Evolutionary conservation across 2,329 filamentous ascomycete species (phyloP).

Genomic region (Dryadomyces quercus-mongolicae): DNA sequence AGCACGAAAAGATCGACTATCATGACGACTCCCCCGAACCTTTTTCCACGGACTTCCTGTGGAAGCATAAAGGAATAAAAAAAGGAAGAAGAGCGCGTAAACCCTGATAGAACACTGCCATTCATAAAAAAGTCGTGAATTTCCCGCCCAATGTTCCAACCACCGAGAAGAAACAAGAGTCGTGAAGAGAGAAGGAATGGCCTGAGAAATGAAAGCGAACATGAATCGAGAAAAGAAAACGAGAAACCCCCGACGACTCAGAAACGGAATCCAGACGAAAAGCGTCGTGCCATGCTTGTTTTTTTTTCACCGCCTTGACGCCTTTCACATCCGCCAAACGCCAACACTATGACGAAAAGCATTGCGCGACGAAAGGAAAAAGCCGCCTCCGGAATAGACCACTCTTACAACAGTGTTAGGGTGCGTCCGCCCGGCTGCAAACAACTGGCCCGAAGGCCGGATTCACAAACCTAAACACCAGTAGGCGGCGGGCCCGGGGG

Average conservation of each 20-base stretch:
- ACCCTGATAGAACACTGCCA: slow-evolving; percentile 1
- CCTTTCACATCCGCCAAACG: slow-evolving; percentile 14
- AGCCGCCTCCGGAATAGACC: slow-evolving; percentile 1
- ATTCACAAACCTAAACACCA: slow-evolving; percentile 10
- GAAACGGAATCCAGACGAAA: slow-evolving; percentile 6
- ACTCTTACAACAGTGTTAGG: slow-evolving; percentile 1
- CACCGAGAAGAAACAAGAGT: background rate
- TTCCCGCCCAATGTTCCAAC: slow-evolving; percentile 3
- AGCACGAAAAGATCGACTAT: slow-evolving; percentile 5
- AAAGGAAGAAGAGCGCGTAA: background rate
- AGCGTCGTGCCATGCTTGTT: slow-evolving; percentile 7
- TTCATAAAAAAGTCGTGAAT: slow-evolving; percentile 8
- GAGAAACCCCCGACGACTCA: slow-evolving; percentile 3
- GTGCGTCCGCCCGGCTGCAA: background rate
- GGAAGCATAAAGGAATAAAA: slow-evolving; percentile 1
- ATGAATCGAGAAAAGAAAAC: slow-evolving; percentile 3
- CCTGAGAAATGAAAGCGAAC: slow-evolving; percentile 2
- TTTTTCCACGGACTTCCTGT: slow-evolving; percentile 6
- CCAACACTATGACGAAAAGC: slow-evolving; percentile 15
- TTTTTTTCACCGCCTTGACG: slow-evolving; percentile 11
- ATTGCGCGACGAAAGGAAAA: slow-evolving; percentile 14
- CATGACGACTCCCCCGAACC: slow-evolving; percentile 4
- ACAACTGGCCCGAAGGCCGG: too few species aligned
- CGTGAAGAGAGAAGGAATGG: background rate
- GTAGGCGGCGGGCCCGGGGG: slow-evolving; percentile 17